These are phyloP conservation scores for Diplogelasinospora grovesii DNA, from an alignment of 495 filamentous ascomycete genomes.

Conservation along the genomic window DNA sequence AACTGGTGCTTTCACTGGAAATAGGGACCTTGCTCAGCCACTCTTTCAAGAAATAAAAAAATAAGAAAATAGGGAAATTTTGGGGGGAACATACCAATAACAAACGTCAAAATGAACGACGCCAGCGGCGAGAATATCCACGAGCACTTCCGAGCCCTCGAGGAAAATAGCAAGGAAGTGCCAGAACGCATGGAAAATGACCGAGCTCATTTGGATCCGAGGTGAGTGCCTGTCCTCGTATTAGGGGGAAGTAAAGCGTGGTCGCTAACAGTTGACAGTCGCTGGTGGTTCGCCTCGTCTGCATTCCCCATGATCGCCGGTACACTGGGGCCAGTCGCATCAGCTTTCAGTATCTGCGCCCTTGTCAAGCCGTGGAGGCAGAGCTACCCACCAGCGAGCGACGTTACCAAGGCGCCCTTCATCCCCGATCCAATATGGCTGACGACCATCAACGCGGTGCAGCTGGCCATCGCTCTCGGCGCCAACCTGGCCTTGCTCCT, in stretches of 20 bases:
- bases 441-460: constrained; percentile 64
- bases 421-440: constrained; percentile 70
- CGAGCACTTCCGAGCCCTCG: constrained; percentile 14
- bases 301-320: constrained; percentile 76
- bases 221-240: not conserved
- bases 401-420: constrained; percentile 40
- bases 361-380: constrained; percentile 69
- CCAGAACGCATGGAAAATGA: constrained; percentile 21
- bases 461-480: constrained; percentile 60
- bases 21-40: not conserved
- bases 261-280: constrained; percentile 39
- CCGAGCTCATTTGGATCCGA: constrained; percentile 46
- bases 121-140: constrained; percentile 20
- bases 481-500: constrained; percentile 69
- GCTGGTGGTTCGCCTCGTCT: constrained; percentile 84
- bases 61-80: no score
- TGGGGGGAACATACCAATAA: no score
- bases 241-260: not conserved
- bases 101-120: constrained; percentile 21
- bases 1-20: no score
- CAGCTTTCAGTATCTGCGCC: constrained; percentile 72
- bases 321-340: constrained; percentile 77
- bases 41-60: no score
- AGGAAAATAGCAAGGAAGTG: constrained; percentile 9
- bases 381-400: constrained; percentile 44